Base-by-base conservation (phyloP, 2,329 filamentous ascomycete genomes). In the Magnaporthiopsis incrustans region DNA sequence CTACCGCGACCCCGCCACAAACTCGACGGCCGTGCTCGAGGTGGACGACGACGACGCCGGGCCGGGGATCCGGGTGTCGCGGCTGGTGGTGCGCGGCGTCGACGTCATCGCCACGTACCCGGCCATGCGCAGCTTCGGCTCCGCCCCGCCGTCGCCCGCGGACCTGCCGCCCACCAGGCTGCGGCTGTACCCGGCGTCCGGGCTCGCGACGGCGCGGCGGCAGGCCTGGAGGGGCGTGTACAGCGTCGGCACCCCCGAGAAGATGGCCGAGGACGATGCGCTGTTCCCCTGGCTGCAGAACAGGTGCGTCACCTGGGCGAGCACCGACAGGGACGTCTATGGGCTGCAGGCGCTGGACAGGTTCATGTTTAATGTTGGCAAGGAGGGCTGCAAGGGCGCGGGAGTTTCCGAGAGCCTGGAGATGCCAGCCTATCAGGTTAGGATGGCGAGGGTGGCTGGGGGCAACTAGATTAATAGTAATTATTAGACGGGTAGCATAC, bases 31-130 rank as follows among this genome's bases (percentile, higher is more conserved):
- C 18, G 73, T 73, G 0, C 70, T 82, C 22, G 64, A 69, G 0
- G 64, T 77, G 3, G 77, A 44, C 26, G 33, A 60, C 38, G 12
- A 6, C 33, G 59, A 60, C 38, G 27, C 27, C 27, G 60, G 60
- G 18, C 38, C 60, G 7, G 60, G 44, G 0, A 56, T 62, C 38
- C 11, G 70, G 11, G 76, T 74, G 0, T 74, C 78, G 0, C 78
- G 79, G 0, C 69, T 82, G 1, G 60, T 69, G 11, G 74, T 82
- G 53, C 76, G 76, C 12, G 77, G 76, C 3, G 75, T 77, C 33
- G 74, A 81, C 61, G 72, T 80, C 0, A 67, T 78, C 0, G 66
- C 68, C 63, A 74, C 32, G 61, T 76, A 77, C 57, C 56, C 33
- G 14, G 30, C 57, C 15, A 27, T 35, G 50, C 33, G 18, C 53